These are phyloP conservation scores for Clonostachys rosea DNA, from an alignment of 2,329 filamentous ascomycete species.

Conservation along the genomic window DNA sequence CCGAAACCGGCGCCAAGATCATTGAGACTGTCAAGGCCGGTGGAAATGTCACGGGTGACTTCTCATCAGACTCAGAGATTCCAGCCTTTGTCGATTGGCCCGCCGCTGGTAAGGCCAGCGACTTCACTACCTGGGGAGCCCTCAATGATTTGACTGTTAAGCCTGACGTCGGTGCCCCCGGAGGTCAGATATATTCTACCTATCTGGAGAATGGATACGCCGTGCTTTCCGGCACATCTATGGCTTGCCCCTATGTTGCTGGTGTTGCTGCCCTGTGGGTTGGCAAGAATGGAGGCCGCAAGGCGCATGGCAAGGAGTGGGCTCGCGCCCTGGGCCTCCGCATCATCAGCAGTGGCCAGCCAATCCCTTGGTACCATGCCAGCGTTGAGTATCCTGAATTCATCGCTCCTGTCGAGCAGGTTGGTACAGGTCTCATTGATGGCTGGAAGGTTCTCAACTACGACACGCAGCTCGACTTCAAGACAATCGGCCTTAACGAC, in stretches of 20 bases:
- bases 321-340: slow-evolving; percentile 6
- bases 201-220: slow-evolving; percentile 21
- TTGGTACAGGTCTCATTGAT: slow-evolving; percentile 34
- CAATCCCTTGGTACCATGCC: slow-evolving; percentile 4
- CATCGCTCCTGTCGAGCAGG: slow-evolving; percentile 32
- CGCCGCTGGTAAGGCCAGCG: slow-evolving; percentile 25
- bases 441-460: slow-evolving; percentile 37
- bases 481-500: slow-evolving; percentile 38
- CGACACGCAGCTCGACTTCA: slow-evolving; percentile 25
- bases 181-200: slow-evolving; percentile 32
- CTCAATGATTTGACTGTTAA: slow-evolving; percentile 35
- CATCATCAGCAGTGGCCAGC: slow-evolving; percentile 6
- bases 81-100: slow-evolving; percentile 12
- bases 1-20: slow-evolving; percentile 14
- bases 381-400: slow-evolving; percentile 1
- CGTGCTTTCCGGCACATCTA: slow-evolving; percentile 35
- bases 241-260: slow-evolving; percentile 38
- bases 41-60: slow-evolving; percentile 19
- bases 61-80: slow-evolving; percentile 14
- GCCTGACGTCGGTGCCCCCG: slow-evolving; percentile 35
- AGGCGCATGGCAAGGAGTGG: slow-evolving; percentile 8
- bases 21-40: slow-evolving; percentile 14
- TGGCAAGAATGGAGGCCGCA: slow-evolving; percentile 13
- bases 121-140: slow-evolving; percentile 36
- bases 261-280: slow-evolving; percentile 20